phyloP scores from a whole-genome alignment of 2,329 filamentous ascomycete species.

The Fonsecaea pedrosoi region DNA sequence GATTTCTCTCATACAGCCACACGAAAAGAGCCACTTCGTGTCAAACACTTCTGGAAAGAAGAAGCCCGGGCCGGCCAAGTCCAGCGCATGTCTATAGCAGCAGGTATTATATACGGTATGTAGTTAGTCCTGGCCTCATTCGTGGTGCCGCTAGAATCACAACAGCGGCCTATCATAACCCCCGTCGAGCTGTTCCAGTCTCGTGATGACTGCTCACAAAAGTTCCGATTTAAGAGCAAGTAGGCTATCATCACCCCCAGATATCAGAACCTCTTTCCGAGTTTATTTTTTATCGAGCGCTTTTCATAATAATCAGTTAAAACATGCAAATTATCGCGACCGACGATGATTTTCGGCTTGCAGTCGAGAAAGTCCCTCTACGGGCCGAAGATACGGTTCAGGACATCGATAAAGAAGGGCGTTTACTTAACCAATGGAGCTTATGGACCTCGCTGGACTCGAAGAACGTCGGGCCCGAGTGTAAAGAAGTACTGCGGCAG shows the following conservation, averaged over 20 bases:
- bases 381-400: no score
- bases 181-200: neutral
- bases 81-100: neutral
- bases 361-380: no score
- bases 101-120: neutral
- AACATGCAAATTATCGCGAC: no score
- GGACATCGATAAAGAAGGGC: no score
- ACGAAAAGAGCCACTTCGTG: neutral
- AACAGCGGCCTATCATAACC: neutral
- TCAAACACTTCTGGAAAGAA: neutral
- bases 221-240: neutral
- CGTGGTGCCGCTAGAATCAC: neutral
- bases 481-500: no score
- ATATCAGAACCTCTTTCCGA: neutral
- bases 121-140: neutral
- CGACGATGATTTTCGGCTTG: no score
- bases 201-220: neutral
- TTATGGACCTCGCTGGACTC: no score
- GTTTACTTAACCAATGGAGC: no score
- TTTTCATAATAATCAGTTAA: no score
- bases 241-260: neutral
- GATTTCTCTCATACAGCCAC: neutral
- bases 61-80: neutral
- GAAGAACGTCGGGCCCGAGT: no score
- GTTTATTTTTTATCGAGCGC: no score